Base-by-base conservation (phyloP, 495 filamentous ascomycete genomes). In the Eremomyces bilateralis region DNA sequence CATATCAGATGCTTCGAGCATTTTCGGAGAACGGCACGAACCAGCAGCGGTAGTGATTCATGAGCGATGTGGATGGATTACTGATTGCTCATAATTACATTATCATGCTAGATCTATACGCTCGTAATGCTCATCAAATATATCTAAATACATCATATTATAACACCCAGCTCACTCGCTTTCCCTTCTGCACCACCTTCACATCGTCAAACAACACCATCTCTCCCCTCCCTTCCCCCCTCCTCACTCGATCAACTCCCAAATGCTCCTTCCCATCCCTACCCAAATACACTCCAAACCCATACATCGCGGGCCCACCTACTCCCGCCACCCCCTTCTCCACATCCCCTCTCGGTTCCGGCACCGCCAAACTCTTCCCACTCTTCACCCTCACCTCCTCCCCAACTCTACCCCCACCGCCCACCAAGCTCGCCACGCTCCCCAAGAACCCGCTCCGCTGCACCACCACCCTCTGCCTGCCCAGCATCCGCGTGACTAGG, bases 251-350 rank as follows among this genome's bases (percentile, higher is more conserved):
- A 46, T 78, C 75, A 45, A 80, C 64, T 0, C 74, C 74, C 20
- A 73, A 48, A 52, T 71, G 69, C 46, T 77, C 71, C 29, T 54
- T 61, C 10, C 67, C 71, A 48, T 79, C 69, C 21, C 64, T 53
- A 0, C 72, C 72, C 11, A 60, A 46, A 45, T 65, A 70, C 6
- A 72, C 56, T 0, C 72, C 73, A 44, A 79, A 76, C 0, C 61
- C 69, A 46, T 71, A 80, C 35, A 50, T 53, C 3, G 65, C 57
- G 18, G 36, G 40, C 6, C 32, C 42, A 1, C 34, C 20, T 41
- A 19, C 22, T 37, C 43, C 28, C 33, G 31, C 29, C 18, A 27
- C 25, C 13, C 21, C 5, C 40, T 2, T 42, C 35, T 4, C n/a
- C 22, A 18, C 20, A 34, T 16, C 34, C 24, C 29, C 33, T 20